phyloP scores from a whole-genome alignment of 73 alveolate genomes.

The Paramecium pentaurelia region DNA sequence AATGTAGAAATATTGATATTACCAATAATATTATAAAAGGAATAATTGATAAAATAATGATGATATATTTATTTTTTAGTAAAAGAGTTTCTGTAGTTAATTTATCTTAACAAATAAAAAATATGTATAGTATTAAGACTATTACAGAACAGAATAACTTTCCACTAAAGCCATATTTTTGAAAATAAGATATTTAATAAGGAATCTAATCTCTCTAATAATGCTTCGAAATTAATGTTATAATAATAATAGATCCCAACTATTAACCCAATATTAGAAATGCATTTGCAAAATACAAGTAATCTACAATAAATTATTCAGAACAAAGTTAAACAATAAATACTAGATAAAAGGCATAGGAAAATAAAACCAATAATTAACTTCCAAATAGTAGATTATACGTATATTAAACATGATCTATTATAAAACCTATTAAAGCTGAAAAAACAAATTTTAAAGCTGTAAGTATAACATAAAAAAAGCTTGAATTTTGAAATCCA shows the following conservation, averaged over 20 bases:
- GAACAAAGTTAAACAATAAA: neutral
- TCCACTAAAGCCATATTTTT: neutral
- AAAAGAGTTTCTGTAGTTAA: no score
- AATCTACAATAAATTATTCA: neutral
- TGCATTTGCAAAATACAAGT: slow-evolving; percentile 23
- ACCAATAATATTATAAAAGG: neutral
- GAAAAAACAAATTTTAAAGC: neutral
- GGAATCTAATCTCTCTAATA: neutral
- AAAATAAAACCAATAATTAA: neutral
- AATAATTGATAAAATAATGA: neutral
- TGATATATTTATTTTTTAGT: neutral
- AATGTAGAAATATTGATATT: neutral
- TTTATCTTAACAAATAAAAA: no score
- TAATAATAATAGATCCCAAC: neutral
- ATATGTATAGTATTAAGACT: neutral
- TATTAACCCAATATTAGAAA: neutral
- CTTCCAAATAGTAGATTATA: neutral
- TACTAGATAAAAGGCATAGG: neutral
- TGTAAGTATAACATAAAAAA: neutral
- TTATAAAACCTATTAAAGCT: neutral
- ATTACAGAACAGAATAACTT: neutral
- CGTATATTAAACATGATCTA: slow-evolving; percentile 13
- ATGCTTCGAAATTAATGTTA: neutral
- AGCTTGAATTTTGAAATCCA: neutral
- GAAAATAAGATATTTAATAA: neutral